phyloP scores from a whole-genome alignment of 2,329 filamentous ascomycete species.

The Ophiostoma triangulosporum region DNA sequence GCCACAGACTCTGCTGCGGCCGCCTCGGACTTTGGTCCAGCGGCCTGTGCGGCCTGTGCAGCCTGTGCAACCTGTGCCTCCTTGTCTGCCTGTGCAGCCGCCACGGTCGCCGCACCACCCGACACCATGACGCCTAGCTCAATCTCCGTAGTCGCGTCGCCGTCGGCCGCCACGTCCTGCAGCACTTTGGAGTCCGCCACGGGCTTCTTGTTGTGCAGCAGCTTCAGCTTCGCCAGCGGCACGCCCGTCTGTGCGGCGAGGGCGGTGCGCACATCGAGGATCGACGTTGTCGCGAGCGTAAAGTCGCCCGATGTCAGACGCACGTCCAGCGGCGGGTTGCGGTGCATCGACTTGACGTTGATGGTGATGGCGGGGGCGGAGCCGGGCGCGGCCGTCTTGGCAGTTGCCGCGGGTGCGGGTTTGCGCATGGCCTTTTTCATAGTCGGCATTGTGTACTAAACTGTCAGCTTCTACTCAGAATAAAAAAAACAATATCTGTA shows the following conservation, averaged over 20 bases:
- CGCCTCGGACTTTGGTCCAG: slow-evolving; percentile 5
- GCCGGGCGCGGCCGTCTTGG: slow-evolving; percentile 30
- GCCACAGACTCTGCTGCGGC: slow-evolving; percentile 19
- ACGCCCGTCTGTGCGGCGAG: slow-evolving; percentile 51
- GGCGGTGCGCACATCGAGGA: slow-evolving; percentile 63
- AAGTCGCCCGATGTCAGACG: slow-evolving; percentile 32
- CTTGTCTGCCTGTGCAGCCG: slow-evolving; percentile 13
- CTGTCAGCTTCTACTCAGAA: neutral
- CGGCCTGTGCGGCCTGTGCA: too few relatives aligned
- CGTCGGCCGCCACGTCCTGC: slow-evolving; percentile 43
- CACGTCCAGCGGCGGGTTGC: slow-evolving; percentile 56
- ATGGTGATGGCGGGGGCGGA: slow-evolving; percentile 42
- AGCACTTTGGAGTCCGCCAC: slow-evolving; percentile 64
- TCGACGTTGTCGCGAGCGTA: slow-evolving; percentile 52
- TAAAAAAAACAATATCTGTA: too few relatives aligned
- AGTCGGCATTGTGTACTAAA: slow-evolving; percentile 60
- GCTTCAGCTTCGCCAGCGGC: slow-evolving; percentile 65
- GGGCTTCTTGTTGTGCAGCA: slow-evolving; percentile 81
- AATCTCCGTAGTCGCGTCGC: slow-evolving; percentile 21
- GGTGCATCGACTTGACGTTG: slow-evolving; percentile 55
- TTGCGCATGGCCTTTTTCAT: slow-evolving; percentile 45
- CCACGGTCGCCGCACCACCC: slow-evolving; percentile 45
- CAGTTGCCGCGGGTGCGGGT: slow-evolving; percentile 23
- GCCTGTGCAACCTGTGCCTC: neutral
- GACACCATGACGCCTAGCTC: slow-evolving; percentile 86